These are phyloP conservation scores for Phalaenopsis equestris DNA, from an alignment of 106 monocot species.

Conservation along the genomic window DNA sequence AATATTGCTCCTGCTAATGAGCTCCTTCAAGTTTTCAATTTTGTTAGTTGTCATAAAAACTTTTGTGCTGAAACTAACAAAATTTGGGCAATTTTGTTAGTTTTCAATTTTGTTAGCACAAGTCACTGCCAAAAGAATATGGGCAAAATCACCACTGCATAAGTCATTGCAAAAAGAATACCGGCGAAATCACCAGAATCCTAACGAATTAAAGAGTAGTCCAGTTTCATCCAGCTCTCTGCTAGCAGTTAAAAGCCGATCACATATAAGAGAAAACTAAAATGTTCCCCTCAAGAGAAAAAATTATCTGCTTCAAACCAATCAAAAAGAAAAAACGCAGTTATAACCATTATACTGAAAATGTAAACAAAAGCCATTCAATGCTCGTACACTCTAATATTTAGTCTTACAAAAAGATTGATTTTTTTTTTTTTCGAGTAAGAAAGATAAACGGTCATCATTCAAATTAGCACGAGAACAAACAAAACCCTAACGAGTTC, in stretches of 20 bases:
- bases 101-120: not conserved
- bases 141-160: not conserved
- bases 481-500: slow-evolving; percentile 2
- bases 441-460: not conserved
- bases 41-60: too few relatives aligned
- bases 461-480: not conserved
- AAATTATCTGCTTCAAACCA: not conserved
- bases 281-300: not conserved
- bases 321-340: not conserved
- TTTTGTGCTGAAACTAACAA: too few relatives aligned
- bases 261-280: not conserved
- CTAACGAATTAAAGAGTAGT: not conserved
- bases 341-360: not conserved
- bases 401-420: not conserved
- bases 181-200: not conserved
- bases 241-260: not conserved
- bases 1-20: too few relatives aligned
- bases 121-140: not conserved
- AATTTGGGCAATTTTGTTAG: too few relatives aligned
- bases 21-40: too few relatives aligned
- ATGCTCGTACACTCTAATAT: not conserved
- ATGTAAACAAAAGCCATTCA: not conserved
- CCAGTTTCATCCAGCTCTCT: not conserved
- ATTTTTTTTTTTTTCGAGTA: not conserved
- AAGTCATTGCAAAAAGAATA: not conserved